These are phyloP conservation scores for Sclerotinia minor DNA, from an alignment of 2,329 filamentous ascomycete genomes.

Conservation along the genomic window DNA sequence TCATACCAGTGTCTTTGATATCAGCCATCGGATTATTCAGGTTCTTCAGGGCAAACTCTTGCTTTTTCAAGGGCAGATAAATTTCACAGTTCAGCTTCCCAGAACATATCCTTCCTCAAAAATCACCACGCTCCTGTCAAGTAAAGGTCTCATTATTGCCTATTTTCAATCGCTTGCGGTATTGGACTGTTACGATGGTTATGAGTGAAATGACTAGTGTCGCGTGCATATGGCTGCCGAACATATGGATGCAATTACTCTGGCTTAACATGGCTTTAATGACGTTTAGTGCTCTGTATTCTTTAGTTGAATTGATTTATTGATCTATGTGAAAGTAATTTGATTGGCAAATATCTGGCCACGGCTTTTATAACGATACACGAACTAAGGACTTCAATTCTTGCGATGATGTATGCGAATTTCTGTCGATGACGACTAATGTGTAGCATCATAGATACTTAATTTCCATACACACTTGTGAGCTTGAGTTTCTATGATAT, in stretches of 20 bases:
- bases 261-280: neutral
- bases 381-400: too few species aligned
- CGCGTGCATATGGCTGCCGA: neutral
- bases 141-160: neutral
- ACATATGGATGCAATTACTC: neutral
- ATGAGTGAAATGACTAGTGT: neutral
- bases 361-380: too few species aligned
- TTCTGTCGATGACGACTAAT: neutral
- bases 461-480: fast-evolving
- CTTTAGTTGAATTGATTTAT: fast-evolving
- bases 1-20: neutral
- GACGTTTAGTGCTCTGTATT: neutral
- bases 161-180: too few species aligned
- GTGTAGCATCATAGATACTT: neutral
- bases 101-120: neutral
- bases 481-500: neutral
- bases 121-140: neutral
- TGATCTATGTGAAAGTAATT: neutral
- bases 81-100: neutral
- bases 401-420: neutral
- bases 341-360: too few species aligned
- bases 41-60: neutral
- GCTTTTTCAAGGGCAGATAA: neutral
- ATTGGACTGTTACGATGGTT: too few species aligned
- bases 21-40: fast-evolving